Base-by-base conservation (phyloP, 768 basidiomycete species). In the Boletus pseudopeckii region DNA sequence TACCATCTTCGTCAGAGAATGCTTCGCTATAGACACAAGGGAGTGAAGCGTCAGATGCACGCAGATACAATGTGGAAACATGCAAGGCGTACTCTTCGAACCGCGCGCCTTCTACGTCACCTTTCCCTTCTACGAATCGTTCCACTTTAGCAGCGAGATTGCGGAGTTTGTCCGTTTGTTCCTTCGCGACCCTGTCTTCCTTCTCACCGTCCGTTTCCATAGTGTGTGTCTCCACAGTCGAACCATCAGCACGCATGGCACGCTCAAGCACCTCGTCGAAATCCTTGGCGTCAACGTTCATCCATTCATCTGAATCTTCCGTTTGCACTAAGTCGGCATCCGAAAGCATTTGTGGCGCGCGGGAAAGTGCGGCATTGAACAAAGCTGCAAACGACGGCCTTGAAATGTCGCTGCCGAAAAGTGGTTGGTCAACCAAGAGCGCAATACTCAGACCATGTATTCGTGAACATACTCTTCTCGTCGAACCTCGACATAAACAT, bases 81-180 rank as follows among this genome's bases (percentile, higher is more conserved):
- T 50, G 26, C 45, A 42, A 40, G 17, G 75, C 88, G 64, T 72
- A 98, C 95, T 98, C 96, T 50, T 86, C 84, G 64, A 99, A 96
- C 57, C 77, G 73, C 0, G 93, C 97, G 4, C 97, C 97, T 57
- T 92, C 88, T 9, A 97, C 55, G 54, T 90, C 88, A 2, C 97
- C 97, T 65, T 95, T 73, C 3, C 90, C 93, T 60, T 92, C 85
- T 2, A 99, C 85, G 65, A 99, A 99, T n/a, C 76, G 74, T 61
- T 90, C 88, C 1, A 99, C 92, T 66, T 91, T 90, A 55, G 80
- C 72, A 11, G 97, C 95, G 48, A 99, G 77, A 55, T 81, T 79
- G 60, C 83, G 84, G 30, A 98, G 72, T 55, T 80, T 82, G 20
- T 77, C 68, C 10, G 92, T 86, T 66, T 92, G 88, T 54, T 81